Evolutionary conservation across 805 yeast species (phyloP), one percentile per base, ranked within the genome.

Genomic region (Candida nanaspora): DNA sequence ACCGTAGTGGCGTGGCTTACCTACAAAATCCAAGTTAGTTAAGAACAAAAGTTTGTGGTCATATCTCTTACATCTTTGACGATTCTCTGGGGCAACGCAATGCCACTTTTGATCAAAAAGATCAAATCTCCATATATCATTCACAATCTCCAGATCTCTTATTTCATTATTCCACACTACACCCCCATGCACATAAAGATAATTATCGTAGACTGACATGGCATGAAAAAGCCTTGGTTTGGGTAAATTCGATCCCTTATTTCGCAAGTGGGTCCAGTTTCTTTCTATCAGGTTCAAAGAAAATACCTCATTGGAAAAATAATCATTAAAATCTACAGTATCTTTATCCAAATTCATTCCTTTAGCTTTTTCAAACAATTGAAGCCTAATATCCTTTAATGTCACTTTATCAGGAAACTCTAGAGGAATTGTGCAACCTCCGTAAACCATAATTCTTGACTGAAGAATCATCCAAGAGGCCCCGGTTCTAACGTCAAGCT

Each of bases 71-170:
- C 50, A 26, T 8, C 8, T 9, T 13, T 31, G 37, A 31, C 55
- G 69, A 60, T 41, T 51, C 33, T 16, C 68, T 66, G 29, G 16
- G 51, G 53, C 21, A 3, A 81, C 52, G 37, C 76, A 66, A 1
- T 53, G 52, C 91, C 93, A 84, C 10, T 56, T 56, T 39, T 64
- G 66, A 3, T 72, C 61, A 30, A 66, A 68, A 32, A 80, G 56
- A 53, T 80, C 73, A 48, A 80, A 76, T 49, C 72, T 71, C 91
- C 93, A 85, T 21, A 82, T 57, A 49, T 85, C 93, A 49, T 80
- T 80, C 6, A 71, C 55, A 0, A 85, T 76, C 11, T 57, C 53
- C 14, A 72, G 46, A 37, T 65, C 66, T 37, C 64, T 57, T 6
- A 52, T 56, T 33, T 56, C 55, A 28, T 59, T 57, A 34, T 66